Evolutionary conservation across 768 basidiomycete species (phyloP), one percentile per base, ranked within the genome.

Genomic region (Mrakia blollopis): DNA sequence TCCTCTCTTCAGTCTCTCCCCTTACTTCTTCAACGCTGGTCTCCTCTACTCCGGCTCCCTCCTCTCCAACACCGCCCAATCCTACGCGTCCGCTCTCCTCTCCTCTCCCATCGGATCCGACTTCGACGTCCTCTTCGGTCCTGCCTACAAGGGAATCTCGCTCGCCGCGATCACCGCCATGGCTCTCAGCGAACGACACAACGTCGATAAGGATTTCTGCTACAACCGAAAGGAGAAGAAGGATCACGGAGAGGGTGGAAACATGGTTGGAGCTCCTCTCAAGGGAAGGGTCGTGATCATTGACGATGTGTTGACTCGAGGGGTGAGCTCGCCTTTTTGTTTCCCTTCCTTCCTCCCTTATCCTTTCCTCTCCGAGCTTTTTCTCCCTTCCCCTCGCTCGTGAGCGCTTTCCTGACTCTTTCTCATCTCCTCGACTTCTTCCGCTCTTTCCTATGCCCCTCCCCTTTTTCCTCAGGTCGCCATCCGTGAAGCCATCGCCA

Each of bases 1-100:
- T 57, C 30, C 32, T 50, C 23, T 14, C 44, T 39, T 21, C 37
- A 92, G 93, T 57, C 85, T 87, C 73, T 99, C 96, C 11, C 97
- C 96, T 1, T 98, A 98, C 85, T 99, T 98, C 84, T 94, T 98
- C 87, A 98, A 98, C 81, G 94, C 94, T 2, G 93, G 93, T 16
- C 87, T 93, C 30, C 87, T 99, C 79, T 92, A 89, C 82, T 89
- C 90, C 2, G 94, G 94, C 0, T 88, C 90, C 0, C 89, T 96
- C 54, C 88, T 98, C 67, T 84, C 90, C 47, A 86, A 89, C 3
- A 85, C 96, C 65, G 89, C 93, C 13, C 85, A 87, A 4, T 92
- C 94, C 6, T 98, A 95, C 80, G 93, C 96, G 3, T 84, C 89
- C 1, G 91, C 92, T 18, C 92, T 98, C 81, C 85, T 88, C 18